Evolutionary conservation across 2,329 filamentous ascomycete genomes (phyloP), one percentile per base, ranked within the genome.

Genomic region (Ascochyta pisi): DNA sequence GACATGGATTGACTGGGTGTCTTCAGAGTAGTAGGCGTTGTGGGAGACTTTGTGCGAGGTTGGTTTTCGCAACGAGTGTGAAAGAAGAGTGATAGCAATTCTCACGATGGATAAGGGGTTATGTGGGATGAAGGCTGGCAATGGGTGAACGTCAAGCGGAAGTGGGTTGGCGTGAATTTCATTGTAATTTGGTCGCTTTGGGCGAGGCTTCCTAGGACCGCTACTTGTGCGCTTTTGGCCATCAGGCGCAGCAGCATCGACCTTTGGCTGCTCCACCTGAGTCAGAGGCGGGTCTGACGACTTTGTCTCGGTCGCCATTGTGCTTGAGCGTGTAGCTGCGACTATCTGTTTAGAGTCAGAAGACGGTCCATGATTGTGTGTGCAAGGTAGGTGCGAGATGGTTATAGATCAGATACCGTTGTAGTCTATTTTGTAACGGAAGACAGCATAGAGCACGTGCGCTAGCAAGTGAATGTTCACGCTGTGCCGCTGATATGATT

Each of bases 61-160:
- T 0, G 89, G 86, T 3, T 85, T 85, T 39, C 79, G 81, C 42
- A 96, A 75, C 6, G 89, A 78, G 69, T 95, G 91, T 42, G 84
- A 86, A 54, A 94, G 74, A 83, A 93, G 94, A 55, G 88, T 86
- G 69, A 90, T 90, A 37, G 87, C 84, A 63, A 97, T 83, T 67
- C 93, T 89, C 61, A 97, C 80, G 34, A 97, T 79, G 34, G 94
- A 98, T 40, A 98, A 76, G 39, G 95, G 95, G 73, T 98, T 97
- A 77, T 90, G 92, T 49, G 94, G 94, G 66, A 96, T 91, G 74
- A 99, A 90, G 43, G 86, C 85, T 34, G 95, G 95, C 9, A 98
- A 82, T 23, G 94, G 92, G 71, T 94, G 90, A 6, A 90, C 89
- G 62, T 87, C 85, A 58, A 98, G 79, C 24, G 95, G 95, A 6